Conservation (phyloP, 768 basidiomycete species). For the Phanerochaete sordida region DNA sequence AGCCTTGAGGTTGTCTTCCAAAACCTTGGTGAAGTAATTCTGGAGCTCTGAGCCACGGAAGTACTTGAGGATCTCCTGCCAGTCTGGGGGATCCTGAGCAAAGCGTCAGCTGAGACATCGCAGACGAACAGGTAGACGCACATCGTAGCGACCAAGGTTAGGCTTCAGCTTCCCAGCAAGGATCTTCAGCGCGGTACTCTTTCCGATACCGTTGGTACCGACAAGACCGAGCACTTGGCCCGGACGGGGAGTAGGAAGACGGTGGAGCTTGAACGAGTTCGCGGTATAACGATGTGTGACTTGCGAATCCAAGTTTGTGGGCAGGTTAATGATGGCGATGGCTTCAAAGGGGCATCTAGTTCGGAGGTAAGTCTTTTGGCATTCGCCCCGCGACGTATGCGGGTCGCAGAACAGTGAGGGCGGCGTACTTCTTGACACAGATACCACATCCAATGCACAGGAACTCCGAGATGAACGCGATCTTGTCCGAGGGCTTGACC, state of each 20-base stretch:
- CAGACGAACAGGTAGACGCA: slow-evolving; percentile 34
- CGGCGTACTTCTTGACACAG: slow-evolving; percentile 93
- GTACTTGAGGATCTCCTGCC: slow-evolving; percentile 97
- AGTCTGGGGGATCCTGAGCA: slow-evolving; percentile 90
- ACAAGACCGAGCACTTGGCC: slow-evolving; percentile 99
- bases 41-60: slow-evolving; percentile 98
- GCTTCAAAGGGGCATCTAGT: slow-evolving; percentile 97
- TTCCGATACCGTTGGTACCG: slow-evolving; percentile 99
- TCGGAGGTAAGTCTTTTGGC: background rate
- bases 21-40: slow-evolving; percentile 98
- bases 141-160: slow-evolving; percentile 95
- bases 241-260: slow-evolving; percentile 93
- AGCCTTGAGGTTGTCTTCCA: slow-evolving; percentile 98
- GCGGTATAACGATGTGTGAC: slow-evolving; percentile 98
- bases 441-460: slow-evolving; percentile 99
- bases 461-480: slow-evolving; percentile 98
- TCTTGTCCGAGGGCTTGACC: slow-evolving; percentile 94
- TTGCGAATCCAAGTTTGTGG: slow-evolving; percentile 92
- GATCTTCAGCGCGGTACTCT: slow-evolving; percentile 96
- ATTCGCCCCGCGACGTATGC: background rate
- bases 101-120: slow-evolving; percentile 2
- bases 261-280: slow-evolving; percentile 98
- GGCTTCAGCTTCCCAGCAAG: slow-evolving; percentile 97
- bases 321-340: slow-evolving; percentile 97
- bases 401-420: background rate